These are phyloP conservation scores for Rhodocollybia butyracea DNA, from an alignment of 768 basidiomycete genomes.

Conservation along the genomic window DNA sequence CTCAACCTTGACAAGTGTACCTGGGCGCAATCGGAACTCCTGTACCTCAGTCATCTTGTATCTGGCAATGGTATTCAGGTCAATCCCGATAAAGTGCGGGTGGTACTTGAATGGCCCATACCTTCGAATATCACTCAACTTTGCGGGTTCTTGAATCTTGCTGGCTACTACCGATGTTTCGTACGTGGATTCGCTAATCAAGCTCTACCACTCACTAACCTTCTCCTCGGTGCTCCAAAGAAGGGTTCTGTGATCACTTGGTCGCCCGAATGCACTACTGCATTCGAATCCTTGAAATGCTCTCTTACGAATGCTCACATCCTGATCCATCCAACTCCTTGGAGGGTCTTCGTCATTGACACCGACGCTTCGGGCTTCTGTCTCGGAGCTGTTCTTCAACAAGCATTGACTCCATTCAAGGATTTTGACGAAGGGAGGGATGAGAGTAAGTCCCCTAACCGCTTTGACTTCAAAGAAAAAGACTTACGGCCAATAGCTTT, in stretches of 20 bases:
- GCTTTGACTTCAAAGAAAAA: slow-evolving; percentile 11
- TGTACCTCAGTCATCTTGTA: slow-evolving; percentile 17
- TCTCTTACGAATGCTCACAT: background rate
- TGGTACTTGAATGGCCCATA: background rate
- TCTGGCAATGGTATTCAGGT: background rate
- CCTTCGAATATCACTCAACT: background rate
- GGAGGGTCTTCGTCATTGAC: background rate
- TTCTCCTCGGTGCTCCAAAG: background rate
- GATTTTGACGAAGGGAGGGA: background rate
- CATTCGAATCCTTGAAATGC: background rate
- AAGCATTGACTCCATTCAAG: background rate
- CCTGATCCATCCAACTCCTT: background rate
- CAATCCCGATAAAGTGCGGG: background rate
- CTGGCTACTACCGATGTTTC: background rate
- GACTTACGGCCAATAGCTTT: slow-evolving; percentile 11
- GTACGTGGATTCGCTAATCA: background rate
- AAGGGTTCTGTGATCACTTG: background rate
- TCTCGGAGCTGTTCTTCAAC: background rate
- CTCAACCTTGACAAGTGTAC: slow-evolving; percentile 25
- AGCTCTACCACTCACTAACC: background rate
- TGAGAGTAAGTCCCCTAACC: background rate
- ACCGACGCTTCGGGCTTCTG: background rate
- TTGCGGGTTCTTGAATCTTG: background rate
- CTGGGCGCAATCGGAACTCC: slow-evolving; percentile 10
- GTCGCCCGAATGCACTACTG: background rate